These are phyloP conservation scores for Pyrrhoderma lamaoense DNA, from an alignment of 1,284 basidiomycete genomes.

Conservation along the genomic window DNA sequence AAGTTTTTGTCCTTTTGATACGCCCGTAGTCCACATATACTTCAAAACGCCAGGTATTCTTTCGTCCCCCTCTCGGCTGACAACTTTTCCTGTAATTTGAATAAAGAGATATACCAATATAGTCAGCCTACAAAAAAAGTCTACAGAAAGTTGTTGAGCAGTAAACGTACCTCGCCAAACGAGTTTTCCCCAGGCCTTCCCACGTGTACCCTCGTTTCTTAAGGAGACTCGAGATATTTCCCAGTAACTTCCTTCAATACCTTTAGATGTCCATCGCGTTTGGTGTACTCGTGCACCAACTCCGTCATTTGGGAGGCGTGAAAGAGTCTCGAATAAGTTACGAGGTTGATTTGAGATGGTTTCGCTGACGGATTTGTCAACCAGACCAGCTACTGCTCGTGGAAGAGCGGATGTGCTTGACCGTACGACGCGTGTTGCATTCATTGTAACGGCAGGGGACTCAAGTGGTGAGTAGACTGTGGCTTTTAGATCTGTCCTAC, in stretches of 20 bases:
- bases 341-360: slow-evolving; percentile 42
- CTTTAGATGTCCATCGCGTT: slow-evolving; percentile 62
- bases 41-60: slow-evolving; percentile 33
- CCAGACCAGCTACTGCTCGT: slow-evolving; percentile 9
- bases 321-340: slow-evolving; percentile 64
- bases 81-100: slow-evolving; percentile 29
- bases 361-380: slow-evolving; percentile 7
- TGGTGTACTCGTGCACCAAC: slow-evolving; percentile 63
- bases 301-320: slow-evolving; percentile 58
- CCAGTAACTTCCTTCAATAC: slow-evolving; percentile 64
- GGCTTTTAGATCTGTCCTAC: too few relatives aligned
- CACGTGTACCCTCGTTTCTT: slow-evolving; percentile 63
- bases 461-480: too few relatives aligned
- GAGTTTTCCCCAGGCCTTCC: slow-evolving; percentile 70
- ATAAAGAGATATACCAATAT: neutral
- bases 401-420: slow-evolving; percentile 2
- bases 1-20: slow-evolving; percentile 9
- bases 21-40: slow-evolving; percentile 31
- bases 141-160: neutral
- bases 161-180: slow-evolving; percentile 63
- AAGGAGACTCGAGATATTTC: slow-evolving; percentile 59
- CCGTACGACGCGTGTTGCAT: slow-evolving; percentile 2
- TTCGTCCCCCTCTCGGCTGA: slow-evolving; percentile 29
- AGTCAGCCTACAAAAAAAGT: neutral
- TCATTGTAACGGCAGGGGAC: neutral